Evolutionary conservation across 176 grass and related monocot genomes (phyloP), one percentile per base, ranked within the genome.

Genomic region (Carex kokanica): DNA sequence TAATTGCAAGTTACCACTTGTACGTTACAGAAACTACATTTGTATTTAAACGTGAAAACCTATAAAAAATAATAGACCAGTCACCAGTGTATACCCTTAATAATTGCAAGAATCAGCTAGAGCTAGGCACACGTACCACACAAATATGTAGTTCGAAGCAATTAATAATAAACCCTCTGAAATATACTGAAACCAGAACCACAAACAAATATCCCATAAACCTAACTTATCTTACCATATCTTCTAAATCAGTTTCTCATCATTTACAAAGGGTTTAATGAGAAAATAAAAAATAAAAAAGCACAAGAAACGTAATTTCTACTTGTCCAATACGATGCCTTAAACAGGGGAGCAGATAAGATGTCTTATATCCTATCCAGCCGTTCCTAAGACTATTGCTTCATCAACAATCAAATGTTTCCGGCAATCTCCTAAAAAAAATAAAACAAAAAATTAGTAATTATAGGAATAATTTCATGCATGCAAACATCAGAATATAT

Each of bases 341-440:
- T 80, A 56, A 66, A 82, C 80, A 82, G 80, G 80, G 80, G 80
- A 82, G 80, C 80, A 65, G 61, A 82, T 82, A 82, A 82, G 80
- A 82, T 82, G 57, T 68, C 40, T 82, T 68, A 20, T 82, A 65
- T 82, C 80, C 60, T 68, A 65, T 67, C 80, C 80, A 82, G 60
- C 80, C 63, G 57, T 52, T 60, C 29, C 78, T 78, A 81, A 13
- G 21, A 63, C 56, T 81, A 81, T 45, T 10, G 27, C 8, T 81
- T 81, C 34, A 61, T 47, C 36, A 60, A 66, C 40, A 67, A 51
- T 51, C 63, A 15, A 40, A 67, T 52, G 47, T 82, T 67, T 82
- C 80, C 60, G 43, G 63, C 80, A 45, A 65, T 65, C 80, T 82
- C 80, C 80, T 82, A 41, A 24, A 82, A 77, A 64, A 65, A 27